Percentiles rank a stretch among this genome's conserved stretches.
phyloP scores from a whole-genome alignment of 345 rosid genomes.

The Dipteronia sinensis region DNA sequence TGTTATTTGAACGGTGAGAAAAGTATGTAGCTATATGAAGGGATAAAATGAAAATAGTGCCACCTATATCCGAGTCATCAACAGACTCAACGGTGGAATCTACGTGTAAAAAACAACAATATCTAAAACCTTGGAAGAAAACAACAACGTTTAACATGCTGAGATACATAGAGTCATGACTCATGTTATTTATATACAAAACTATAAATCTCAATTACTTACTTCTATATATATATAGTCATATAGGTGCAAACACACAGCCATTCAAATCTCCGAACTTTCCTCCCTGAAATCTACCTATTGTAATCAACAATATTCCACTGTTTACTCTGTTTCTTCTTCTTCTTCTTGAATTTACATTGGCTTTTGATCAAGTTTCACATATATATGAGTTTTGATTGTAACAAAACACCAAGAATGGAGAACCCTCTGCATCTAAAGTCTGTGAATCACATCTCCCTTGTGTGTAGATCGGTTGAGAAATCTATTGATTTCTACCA shows the following conservation, averaged over 20 bases:
- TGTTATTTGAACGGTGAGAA: too few species aligned
- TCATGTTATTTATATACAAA: background rate
- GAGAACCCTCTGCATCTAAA: slow-evolving; percentile 63
- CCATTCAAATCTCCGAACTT: background rate
- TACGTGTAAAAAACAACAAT: slow-evolving; percentile 11
- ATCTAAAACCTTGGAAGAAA: background rate
- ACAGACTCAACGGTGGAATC: slow-evolving; percentile 8
- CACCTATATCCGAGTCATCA: background rate
- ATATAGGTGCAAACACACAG: background rate
- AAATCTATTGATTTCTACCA: slow-evolving; percentile 67
- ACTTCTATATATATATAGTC: background rate
- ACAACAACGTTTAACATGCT: background rate
- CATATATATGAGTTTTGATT: too few species aligned
- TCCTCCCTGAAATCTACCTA: background rate
- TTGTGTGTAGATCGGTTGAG: slow-evolving; percentile 63
- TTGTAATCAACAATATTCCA: background rate
- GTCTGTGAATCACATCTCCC: slow-evolving; percentile 74
- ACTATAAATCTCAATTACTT: background rate
- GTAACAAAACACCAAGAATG: background rate
- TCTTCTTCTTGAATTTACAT: background rate
- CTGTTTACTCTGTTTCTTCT: background rate
- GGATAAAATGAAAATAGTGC: background rate
- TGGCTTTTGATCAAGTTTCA: background rate
- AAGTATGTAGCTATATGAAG: too few species aligned
- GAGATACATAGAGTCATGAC: background rate